Conservation (phyloP, 306 rosid genomes). For the Acmispon strigosus region DNA sequence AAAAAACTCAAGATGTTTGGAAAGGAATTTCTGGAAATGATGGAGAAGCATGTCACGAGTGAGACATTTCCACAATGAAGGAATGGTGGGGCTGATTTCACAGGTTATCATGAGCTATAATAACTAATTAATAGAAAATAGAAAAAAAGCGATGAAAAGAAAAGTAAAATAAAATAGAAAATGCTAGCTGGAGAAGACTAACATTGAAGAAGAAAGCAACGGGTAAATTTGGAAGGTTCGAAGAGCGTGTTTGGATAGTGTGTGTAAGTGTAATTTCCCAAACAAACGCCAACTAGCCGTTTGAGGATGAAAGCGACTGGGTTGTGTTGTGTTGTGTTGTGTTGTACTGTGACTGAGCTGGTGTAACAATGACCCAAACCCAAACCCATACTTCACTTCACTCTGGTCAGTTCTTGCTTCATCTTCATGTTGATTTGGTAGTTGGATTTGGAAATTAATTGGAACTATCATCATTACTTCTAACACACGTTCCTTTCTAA, state of each 20-base stretch:
- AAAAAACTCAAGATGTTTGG: too few species aligned
- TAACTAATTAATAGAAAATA: too few species aligned
- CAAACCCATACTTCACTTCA: neutral
- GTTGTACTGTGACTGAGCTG: neutral
- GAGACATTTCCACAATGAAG: too few species aligned
- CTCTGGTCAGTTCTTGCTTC: neutral
- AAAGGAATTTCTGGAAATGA: neutral
- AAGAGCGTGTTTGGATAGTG: neutral
- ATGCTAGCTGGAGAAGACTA: slow-evolving; percentile 13
- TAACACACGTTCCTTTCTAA: neutral
- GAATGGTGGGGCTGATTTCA: too few species aligned
- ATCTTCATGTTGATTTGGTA: neutral
- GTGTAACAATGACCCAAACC: neutral
- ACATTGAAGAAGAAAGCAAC: slow-evolving; percentile 16
- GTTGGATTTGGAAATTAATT: neutral
- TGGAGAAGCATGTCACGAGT: neutral
- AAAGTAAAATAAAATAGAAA: neutral
- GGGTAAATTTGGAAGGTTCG: slow-evolving; percentile 12
- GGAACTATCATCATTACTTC: neutral
- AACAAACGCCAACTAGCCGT: slow-evolving; percentile 23
- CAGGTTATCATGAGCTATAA: too few species aligned
- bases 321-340: neutral
- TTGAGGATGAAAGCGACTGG: slow-evolving; percentile 23
- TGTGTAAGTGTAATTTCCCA: too few species aligned
- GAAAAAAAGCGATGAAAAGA: neutral